Base-by-base conservation (phyloP, 2,329 filamentous ascomycete genomes). In the Geosmithia flava region DNA sequence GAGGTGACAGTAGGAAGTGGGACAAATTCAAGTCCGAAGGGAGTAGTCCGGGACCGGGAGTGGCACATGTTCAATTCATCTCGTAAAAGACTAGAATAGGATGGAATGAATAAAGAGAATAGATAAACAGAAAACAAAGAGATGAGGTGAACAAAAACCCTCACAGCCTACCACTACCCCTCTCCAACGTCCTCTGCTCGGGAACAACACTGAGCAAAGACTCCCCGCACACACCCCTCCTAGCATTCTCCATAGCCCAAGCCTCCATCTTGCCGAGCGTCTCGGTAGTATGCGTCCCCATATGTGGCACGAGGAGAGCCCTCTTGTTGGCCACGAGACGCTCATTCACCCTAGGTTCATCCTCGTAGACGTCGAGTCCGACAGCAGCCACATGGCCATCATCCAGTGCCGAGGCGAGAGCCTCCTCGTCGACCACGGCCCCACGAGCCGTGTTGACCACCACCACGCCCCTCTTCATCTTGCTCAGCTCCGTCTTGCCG, bases 361-460 rank as follows among this genome's bases (percentile, higher is more conserved):
- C 71, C 60, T 87, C 82, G 55, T 78, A 87, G 20, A 87, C 83
- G 55, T 87, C 83, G 0, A 87, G 67, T 3, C 83, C 83, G 2
- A 47, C 76, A 0, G 76, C 81, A 46, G 72, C 73, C 6, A 87
- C 77, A n/a, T 58, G 53, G 0, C 82, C 83, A 29, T 67, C 73
- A 44, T 83, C 69, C 1, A 87, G 66, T 0, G 83, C 83, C 46
- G 77, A 67, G 2, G 85, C 82, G 10, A 87, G 71, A 0, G 83
- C 83, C 3, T 68, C 79, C 62, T 87, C 83, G 50, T 87, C 79
- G 50, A 87, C 81, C 27, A 87, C 75, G n/a, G 81, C 80, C 2
- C 83, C 83, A 7, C 83, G 74, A 1, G 83, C 83, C 2, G 83
- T 86, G 61, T 87, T 87, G 53, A 87, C 72, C 19, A 87, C 71